phyloP scores from a whole-genome alignment of 345 rosid genomes.

The Syzygium jambos region DNA sequence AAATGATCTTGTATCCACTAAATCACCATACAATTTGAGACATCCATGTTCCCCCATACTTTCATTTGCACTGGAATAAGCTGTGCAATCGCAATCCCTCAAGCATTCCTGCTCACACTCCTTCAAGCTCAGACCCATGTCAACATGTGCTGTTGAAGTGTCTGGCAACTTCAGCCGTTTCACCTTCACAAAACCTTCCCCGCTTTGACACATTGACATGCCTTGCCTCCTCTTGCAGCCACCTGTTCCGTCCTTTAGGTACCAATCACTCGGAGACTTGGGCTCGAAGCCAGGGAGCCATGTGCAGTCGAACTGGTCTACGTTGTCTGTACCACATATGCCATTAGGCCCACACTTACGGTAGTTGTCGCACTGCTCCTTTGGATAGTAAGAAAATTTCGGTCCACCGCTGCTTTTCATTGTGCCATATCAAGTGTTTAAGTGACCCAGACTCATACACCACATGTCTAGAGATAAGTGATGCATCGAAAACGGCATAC shows the following conservation, averaged over 20 bases:
- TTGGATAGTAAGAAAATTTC: slow-evolving; percentile 31
- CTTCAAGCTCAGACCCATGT: slow-evolving; percentile 3
- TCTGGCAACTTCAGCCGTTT: too few species aligned
- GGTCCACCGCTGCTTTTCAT: slow-evolving; percentile 23
- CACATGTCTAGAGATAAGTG: slow-evolving; percentile 32
- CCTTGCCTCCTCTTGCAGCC: slow-evolving; percentile 37
- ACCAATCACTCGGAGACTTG: slow-evolving; percentile 24
- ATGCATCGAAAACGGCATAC: neutral
- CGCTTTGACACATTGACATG: slow-evolving; percentile 7
- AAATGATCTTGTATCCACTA: slow-evolving; percentile 3
- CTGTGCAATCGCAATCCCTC: slow-evolving; percentile 21
- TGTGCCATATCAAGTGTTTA: slow-evolving; percentile 42
- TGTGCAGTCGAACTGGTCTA: slow-evolving; percentile 22
- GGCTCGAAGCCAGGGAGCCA: slow-evolving; percentile 65
- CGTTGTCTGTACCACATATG: slow-evolving; percentile 21
- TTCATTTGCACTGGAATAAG: slow-evolving; percentile 10
- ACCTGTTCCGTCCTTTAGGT: slow-evolving; percentile 23
- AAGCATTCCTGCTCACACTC: slow-evolving; percentile 11
- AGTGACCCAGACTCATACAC: slow-evolving; percentile 35
- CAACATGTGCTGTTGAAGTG: neutral
- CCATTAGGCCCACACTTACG: slow-evolving; percentile 37
- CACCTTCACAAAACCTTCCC: slow-evolving; percentile 38
- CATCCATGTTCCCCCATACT: slow-evolving; percentile 11
- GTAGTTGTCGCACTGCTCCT: slow-evolving; percentile 50
- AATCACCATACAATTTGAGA: slow-evolving; percentile 17